A percentile compares a stretch with the other conserved stretches of the same genome.
These are phyloP conservation scores for Priceomyces haplophilus DNA, from an alignment of 805 yeast genomes.

Conservation along the genomic window DNA sequence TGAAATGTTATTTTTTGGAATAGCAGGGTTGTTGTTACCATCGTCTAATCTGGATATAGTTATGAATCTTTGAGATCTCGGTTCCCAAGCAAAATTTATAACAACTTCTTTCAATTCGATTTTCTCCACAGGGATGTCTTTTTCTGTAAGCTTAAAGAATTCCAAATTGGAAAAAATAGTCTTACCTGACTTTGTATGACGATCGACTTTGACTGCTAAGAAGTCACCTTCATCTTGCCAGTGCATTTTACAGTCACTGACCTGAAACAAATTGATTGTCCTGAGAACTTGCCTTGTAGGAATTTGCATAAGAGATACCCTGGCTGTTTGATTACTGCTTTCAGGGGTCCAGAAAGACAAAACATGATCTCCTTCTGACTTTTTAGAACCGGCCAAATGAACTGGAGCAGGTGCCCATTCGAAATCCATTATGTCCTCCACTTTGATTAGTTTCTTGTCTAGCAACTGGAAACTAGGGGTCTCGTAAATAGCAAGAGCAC, in stretches of 20 bases:
- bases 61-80: slow-evolving; percentile 82
- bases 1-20: slow-evolving; percentile 61
- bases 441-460: slow-evolving; percentile 80
- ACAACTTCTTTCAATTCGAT: slow-evolving; percentile 90
- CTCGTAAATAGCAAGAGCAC: slow-evolving; percentile 88
- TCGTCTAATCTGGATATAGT: slow-evolving; percentile 64
- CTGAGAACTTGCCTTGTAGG: slow-evolving; percentile 81
- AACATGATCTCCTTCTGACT: slow-evolving; percentile 57
- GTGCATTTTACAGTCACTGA: slow-evolving; percentile 80
- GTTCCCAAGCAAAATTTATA: slow-evolving; percentile 92
- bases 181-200: slow-evolving; percentile 94
- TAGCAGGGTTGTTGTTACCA: slow-evolving; percentile 58
- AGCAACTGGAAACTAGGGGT: slow-evolving; percentile 71
- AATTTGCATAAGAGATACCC: slow-evolving; percentile 85
- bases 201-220: slow-evolving; percentile 91
- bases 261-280: slow-evolving; percentile 93
- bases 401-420: slow-evolving; percentile 94
- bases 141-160: slow-evolving; percentile 82
- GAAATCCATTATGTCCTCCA: slow-evolving; percentile 83
- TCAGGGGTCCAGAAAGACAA: slow-evolving; percentile 98
- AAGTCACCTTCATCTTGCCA: slow-evolving; percentile 90
- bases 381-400: slow-evolving; percentile 53
- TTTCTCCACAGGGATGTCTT: slow-evolving; percentile 91
- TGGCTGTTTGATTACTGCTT: slow-evolving; percentile 84
- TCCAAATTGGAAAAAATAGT: slow-evolving; percentile 88